A percentile compares a stretch with the other conserved stretches of the same genome.
Conservation (phyloP, 2,329 filamentous ascomycete species). For the Fusarium solani-melongenae region DNA sequence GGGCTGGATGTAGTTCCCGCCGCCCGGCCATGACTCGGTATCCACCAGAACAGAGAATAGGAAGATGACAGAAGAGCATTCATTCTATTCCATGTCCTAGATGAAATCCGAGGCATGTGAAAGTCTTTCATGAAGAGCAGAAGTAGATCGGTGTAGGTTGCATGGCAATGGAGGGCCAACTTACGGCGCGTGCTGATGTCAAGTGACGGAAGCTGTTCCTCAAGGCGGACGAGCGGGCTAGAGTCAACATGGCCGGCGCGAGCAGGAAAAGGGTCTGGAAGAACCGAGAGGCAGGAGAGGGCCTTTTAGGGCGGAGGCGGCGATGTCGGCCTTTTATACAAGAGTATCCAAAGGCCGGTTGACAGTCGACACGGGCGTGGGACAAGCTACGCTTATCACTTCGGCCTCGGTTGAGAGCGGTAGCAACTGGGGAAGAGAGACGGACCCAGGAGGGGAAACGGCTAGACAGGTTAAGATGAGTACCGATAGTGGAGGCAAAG, state of each 20-base stretch:
- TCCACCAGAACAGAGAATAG: background rate
- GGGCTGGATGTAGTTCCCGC: conserved; percentile 9
- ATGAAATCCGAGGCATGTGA: conserved; percentile 3
- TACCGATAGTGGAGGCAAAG: conserved; percentile 5
- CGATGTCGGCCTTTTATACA: conserved; percentile 28
- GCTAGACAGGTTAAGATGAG: background rate
- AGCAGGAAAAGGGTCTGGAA: conserved; percentile 11
- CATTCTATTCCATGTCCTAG: background rate
- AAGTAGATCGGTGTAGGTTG: background rate
- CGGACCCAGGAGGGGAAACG: background rate
- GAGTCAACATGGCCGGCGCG: conserved; percentile 50
- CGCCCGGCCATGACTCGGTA: conserved; percentile 23
- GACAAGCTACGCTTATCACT: conserved; percentile 21
- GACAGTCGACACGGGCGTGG: conserved; percentile 9
- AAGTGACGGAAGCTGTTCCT: conserved; percentile 50
- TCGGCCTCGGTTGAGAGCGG: conserved; percentile 30
- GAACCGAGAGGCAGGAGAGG: conserved; percentile 5
- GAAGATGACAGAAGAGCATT: background rate
- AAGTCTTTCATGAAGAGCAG: background rate
- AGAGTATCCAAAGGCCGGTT: conserved; percentile 22
- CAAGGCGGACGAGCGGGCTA: conserved; percentile 47
- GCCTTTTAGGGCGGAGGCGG: conserved; percentile 8
- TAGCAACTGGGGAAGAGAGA: conserved; percentile 10
- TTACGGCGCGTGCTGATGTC: conserved; percentile 43
- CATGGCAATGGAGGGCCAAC: conserved; percentile 9